Conservation (phyloP, 164 flowering plant genomes). For the Magnolia kwangsiensis region DNA sequence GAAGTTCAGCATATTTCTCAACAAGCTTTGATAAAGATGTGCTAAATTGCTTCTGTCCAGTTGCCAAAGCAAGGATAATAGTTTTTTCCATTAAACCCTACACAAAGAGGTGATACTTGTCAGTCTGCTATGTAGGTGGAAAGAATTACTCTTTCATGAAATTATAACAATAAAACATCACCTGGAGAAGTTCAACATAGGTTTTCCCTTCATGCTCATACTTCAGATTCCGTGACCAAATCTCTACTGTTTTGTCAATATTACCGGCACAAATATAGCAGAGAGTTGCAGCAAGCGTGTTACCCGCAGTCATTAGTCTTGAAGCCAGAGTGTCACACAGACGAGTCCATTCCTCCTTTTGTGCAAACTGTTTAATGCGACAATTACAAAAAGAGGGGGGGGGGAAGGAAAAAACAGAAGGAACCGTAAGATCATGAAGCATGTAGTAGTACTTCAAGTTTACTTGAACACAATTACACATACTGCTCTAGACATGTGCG, state of each 20-base stretch:
- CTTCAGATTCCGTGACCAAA: slow-evolving; percentile 74
- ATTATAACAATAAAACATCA: slow-evolving; percentile 12
- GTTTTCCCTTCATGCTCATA: slow-evolving; percentile 59
- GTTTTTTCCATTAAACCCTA: slow-evolving; percentile 99
- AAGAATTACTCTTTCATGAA: background rate
- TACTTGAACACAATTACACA: background rate
- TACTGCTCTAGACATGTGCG: background rate
- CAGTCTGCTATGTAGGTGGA: background rate
- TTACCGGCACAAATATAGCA: slow-evolving; percentile 96
- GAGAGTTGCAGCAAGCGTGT: slow-evolving; percentile 85
- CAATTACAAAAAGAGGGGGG: background rate
- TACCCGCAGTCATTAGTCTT: slow-evolving; percentile 64
- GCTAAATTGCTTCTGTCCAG: slow-evolving; percentile 82
- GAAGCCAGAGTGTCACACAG: slow-evolving; percentile 88
- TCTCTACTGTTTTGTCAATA: slow-evolving; percentile 88
- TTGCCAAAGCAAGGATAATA: slow-evolving; percentile 81
- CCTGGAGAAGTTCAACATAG: slow-evolving; percentile 92
- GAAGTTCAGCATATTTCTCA: slow-evolving; percentile 93
- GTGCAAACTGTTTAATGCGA: slow-evolving; percentile 63
- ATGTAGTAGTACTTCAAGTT: background rate
- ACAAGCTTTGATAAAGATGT: slow-evolving; percentile 77
- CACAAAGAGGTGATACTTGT: background rate
- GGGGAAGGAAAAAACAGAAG: background rate
- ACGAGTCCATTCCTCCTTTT: slow-evolving; percentile 70
- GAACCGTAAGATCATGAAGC: too few relatives aligned